Conservation (phyloP, 768 basidiomycete species). For the Panus rudis region DNA sequence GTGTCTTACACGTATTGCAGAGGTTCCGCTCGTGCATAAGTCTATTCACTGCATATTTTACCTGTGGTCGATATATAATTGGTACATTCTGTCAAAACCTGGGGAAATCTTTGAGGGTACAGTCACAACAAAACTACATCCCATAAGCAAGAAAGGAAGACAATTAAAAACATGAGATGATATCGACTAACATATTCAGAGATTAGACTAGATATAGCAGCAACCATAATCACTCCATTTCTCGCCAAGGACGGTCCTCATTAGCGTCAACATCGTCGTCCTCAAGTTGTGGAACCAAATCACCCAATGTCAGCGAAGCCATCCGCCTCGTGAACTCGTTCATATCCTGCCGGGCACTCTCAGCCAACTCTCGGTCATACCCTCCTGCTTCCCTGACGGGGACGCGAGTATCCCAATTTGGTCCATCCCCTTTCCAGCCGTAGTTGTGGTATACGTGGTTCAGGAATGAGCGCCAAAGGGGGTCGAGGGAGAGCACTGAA, state of each 20-base stretch:
- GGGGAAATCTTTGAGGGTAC: too few relatives aligned
- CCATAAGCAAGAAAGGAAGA: too few relatives aligned
- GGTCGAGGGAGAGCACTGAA: slow-evolving; percentile 47
- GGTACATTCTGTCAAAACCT: too few relatives aligned
- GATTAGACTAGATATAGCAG: too few relatives aligned
- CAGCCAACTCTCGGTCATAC: slow-evolving; percentile 29
- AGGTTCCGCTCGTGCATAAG: not conserved
- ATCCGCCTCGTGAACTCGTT: slow-evolving; percentile 26
- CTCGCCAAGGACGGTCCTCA: slow-evolving; percentile 14
- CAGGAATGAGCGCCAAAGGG: slow-evolving; percentile 53
- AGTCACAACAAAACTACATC: too few relatives aligned
- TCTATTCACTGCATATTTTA: too few relatives aligned
- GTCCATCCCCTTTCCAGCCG: slow-evolving; percentile 44
- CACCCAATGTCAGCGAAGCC: slow-evolving; percentile 16
- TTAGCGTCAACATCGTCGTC: slow-evolving; percentile 11
- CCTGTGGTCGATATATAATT: too few relatives aligned
- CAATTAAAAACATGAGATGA: too few relatives aligned
- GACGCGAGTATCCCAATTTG: slow-evolving; percentile 26
- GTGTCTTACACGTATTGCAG: not conserved
- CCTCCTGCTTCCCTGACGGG: slow-evolving; percentile 31
- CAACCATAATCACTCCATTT: slow-evolving; percentile 12
- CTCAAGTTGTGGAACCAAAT: not conserved
- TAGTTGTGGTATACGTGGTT: slow-evolving; percentile 43
- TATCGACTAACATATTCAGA: too few relatives aligned
- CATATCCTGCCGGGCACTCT: slow-evolving; percentile 27